These are phyloP conservation scores for Blastobotrys parvus DNA, from an alignment of 805 yeast species.

Conservation along the genomic window DNA sequence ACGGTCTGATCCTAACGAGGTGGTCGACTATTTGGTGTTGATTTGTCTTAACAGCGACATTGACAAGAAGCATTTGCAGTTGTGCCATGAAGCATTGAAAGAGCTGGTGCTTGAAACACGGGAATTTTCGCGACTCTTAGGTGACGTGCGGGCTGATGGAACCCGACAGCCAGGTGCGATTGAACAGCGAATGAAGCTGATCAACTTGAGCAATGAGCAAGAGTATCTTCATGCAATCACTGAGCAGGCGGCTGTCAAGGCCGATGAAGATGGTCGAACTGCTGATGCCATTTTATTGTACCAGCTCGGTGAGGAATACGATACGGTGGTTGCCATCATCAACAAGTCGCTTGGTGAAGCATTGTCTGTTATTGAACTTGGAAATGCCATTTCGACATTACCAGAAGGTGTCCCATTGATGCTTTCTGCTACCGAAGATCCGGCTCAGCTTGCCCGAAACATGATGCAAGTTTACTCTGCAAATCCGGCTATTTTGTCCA, in stretches of 20 bases:
- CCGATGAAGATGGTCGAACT: slow-evolving; percentile 85
- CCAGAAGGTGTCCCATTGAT: slow-evolving; percentile 26
- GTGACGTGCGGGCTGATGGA: slow-evolving; percentile 75
- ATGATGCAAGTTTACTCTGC: slow-evolving; percentile 35
- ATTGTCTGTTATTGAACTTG: slow-evolving; percentile 61
- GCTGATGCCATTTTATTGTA: slow-evolving; percentile 79
- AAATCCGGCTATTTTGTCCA: slow-evolving; percentile 51
- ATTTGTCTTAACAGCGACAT: slow-evolving; percentile 49
- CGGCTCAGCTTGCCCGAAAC: slow-evolving; percentile 32
- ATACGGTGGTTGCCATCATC: slow-evolving; percentile 65
- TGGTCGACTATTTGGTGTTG: slow-evolving; percentile 78
- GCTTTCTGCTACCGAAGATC: slow-evolving; percentile 27
- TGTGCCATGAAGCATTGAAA: slow-evolving; percentile 70
- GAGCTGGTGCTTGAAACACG: slow-evolving; percentile 81
- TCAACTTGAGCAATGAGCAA: slow-evolving; percentile 48
- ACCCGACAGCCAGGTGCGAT: slow-evolving; percentile 73
- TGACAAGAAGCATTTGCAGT: slow-evolving; percentile 38
- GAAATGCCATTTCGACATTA: slow-evolving; percentile 38
- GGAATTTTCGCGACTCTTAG: slow-evolving; percentile 72
- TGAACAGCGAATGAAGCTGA: slow-evolving; percentile 63
- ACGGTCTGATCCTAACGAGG: slow-evolving; percentile 78
- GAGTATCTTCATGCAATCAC: slow-evolving; percentile 64
- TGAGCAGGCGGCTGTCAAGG: slow-evolving; percentile 75
- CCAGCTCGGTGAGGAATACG: slow-evolving; percentile 82
- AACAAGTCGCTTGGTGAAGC: slow-evolving; percentile 74